Percentiles rank a stretch among this genome's conserved stretches.
Conservation (phyloP, 106 monocot genomes). For the Ottelia alismoides region DNA sequence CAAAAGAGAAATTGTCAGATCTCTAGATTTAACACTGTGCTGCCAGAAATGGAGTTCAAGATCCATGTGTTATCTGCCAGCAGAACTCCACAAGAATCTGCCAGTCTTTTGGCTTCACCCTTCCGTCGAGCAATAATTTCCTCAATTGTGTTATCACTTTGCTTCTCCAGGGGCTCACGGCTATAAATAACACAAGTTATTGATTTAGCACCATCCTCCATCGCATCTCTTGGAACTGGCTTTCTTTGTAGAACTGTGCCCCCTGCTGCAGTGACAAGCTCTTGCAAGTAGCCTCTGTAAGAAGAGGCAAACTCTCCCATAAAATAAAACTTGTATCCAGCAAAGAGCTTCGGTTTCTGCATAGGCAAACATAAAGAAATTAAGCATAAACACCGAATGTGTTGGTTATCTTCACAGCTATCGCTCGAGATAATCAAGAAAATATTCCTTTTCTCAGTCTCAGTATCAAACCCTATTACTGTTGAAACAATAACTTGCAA, state of each 20-base stretch:
- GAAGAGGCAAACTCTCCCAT: conserved; percentile 42
- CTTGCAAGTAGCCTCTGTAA: conserved; percentile 73
- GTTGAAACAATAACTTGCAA: background rate
- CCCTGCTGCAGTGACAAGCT: conserved; percentile 59
- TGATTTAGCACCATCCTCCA: conserved; percentile 13
- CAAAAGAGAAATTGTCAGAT: too few relatives aligned
- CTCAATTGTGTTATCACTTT: background rate
- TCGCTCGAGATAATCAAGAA: too few relatives aligned
- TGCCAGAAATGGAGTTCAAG: conserved; percentile 74
- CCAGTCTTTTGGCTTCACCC: conserved; percentile 44
- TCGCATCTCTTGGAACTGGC: conserved; percentile 39
- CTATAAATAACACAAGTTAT: conserved; percentile 55
- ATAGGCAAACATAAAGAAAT: too few relatives aligned
- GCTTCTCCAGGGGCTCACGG: conserved; percentile 33
- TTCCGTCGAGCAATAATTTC: conserved; percentile 5
- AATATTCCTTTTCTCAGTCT: too few relatives aligned
- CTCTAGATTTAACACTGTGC: too few relatives aligned
- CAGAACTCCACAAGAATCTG: conserved; percentile 49
- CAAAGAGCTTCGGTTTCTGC: conserved; percentile 75
- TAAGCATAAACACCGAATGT: too few relatives aligned
- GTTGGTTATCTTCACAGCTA: too few relatives aligned
- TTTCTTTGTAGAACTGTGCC: conserved; percentile 68
- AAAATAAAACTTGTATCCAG: conserved; percentile 56
- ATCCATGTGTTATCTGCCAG: conserved; percentile 63
- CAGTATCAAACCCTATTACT: too few relatives aligned